Evolutionary conservation across 202 grass and related monocot species (phyloP).

Genomic region (Zoysia matrella): DNA sequence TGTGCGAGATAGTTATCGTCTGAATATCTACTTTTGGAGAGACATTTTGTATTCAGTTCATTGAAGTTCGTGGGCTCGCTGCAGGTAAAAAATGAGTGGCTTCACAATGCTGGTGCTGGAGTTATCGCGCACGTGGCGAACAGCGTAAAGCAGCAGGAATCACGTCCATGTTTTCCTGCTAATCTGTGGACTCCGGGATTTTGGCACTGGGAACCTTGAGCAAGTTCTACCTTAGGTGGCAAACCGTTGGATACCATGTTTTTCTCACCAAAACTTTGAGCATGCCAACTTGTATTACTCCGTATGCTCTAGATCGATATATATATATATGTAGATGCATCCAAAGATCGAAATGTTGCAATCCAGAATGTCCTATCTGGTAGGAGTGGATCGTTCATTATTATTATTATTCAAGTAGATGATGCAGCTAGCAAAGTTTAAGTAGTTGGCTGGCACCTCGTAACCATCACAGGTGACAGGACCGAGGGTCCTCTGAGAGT

Average conservation of each 20-base stretch:
- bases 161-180: constrained; percentile 42
- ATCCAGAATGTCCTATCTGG: not conserved
- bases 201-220: not conserved
- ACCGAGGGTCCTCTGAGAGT: no score
- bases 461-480: not conserved
- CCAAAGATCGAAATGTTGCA: not conserved
- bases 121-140: constrained; percentile 74
- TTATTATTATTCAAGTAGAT: no score
- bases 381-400: not conserved
- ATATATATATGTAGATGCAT: not conserved
- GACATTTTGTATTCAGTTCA: not conserved
- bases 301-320: no score
- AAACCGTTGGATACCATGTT: not conserved
- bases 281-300: no score
- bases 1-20: not conserved
- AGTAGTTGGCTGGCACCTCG: not conserved
- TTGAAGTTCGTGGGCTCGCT: not conserved
- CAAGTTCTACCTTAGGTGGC: not conserved
- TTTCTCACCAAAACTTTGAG: not conserved
- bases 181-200: constrained; percentile 42
- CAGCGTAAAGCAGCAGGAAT: constrained; percentile 71
- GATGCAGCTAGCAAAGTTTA: not conserved
- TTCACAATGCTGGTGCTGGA: constrained; percentile 76
- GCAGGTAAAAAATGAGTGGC: constrained; percentile 89
- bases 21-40: constrained; percentile 2